A percentile compares a stretch with the other conserved stretches of the same genome.
Conservation (phyloP, 1,284 basidiomycete species). For the Prillingera fragicola region DNA sequence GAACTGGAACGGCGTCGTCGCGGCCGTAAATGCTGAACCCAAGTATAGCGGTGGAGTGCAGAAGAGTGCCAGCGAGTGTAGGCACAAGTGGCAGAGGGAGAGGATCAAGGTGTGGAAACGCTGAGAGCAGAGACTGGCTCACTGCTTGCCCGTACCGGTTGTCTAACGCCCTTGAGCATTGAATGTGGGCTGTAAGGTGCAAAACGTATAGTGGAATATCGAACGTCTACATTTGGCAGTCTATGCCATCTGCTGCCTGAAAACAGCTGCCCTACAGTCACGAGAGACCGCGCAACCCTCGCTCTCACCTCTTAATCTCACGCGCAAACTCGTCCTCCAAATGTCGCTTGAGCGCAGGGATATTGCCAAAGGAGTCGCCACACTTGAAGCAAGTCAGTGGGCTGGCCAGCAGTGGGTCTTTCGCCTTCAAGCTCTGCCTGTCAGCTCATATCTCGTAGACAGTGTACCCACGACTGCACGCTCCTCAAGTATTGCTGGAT, state of each 20-base stretch:
- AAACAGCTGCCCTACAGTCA: too few relatives aligned
- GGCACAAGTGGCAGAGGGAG: constrained; percentile 4
- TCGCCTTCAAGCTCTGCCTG: constrained; percentile 51
- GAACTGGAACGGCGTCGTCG: constrained; percentile 1
- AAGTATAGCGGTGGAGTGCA: not conserved
- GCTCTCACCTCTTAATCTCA: too few relatives aligned
- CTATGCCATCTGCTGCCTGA: too few relatives aligned
- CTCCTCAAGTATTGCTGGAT: constrained; percentile 50
- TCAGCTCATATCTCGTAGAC: constrained; percentile 19
- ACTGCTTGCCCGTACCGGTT: too few relatives aligned
- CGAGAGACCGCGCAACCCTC: too few relatives aligned
- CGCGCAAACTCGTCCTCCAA: constrained; percentile 42
- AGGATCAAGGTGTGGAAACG: not conserved
- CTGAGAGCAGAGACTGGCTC: too few relatives aligned
- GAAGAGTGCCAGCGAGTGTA: too few relatives aligned
- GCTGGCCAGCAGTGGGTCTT: constrained; percentile 61
- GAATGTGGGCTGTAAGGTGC: too few relatives aligned
- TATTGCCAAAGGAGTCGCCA: constrained; percentile 57
- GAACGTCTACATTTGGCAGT: too few relatives aligned
- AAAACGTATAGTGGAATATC: too few relatives aligned
- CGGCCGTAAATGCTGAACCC: not conserved
- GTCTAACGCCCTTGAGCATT: too few relatives aligned
- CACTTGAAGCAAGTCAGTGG: constrained; percentile 67
- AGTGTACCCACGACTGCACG: constrained; percentile 9
- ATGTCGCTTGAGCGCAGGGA: constrained; percentile 65